Conservation (phyloP, 108 stramenopile genomes). For the Ochromonas danica region DNA sequence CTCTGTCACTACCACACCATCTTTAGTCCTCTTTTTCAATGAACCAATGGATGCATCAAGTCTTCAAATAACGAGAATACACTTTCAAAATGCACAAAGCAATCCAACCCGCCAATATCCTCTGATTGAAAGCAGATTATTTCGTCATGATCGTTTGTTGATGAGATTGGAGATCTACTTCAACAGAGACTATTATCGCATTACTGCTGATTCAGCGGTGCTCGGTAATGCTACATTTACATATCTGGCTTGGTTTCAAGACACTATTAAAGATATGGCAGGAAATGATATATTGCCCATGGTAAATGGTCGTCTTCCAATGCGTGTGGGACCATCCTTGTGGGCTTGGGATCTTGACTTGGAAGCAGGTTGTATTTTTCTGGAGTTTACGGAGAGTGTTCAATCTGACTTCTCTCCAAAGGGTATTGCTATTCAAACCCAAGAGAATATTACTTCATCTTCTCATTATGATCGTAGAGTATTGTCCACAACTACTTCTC, state of each 20-base stretch:
- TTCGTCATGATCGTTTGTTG: neutral
- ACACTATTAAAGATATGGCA: slow-evolving; percentile 12
- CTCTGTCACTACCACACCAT: neutral
- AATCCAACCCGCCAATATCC: neutral
- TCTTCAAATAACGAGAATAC: neutral
- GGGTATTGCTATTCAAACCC: neutral
- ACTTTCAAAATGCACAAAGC: neutral
- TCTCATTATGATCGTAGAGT: neutral
- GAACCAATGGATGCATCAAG: slow-evolving; percentile 8
- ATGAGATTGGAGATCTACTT: neutral
- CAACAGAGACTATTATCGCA: neutral
- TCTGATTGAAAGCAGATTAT: neutral
- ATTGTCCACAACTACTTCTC: neutral
- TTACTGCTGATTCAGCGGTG: neutral
- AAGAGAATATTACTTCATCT: neutral
- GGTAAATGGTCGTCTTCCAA: neutral
- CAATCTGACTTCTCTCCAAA: neutral
- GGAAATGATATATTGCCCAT: neutral
- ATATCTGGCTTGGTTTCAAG: neutral
- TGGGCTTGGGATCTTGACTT: slow-evolving; percentile 11
- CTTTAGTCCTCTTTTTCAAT: neutral
- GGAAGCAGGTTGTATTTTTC: neutral
- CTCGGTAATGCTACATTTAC: neutral
- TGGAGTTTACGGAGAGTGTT: neutral
- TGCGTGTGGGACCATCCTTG: slow-evolving; percentile 20